phyloP scores from a whole-genome alignment of 208 protist species.

The Acanthamoeba sp. region DNA sequence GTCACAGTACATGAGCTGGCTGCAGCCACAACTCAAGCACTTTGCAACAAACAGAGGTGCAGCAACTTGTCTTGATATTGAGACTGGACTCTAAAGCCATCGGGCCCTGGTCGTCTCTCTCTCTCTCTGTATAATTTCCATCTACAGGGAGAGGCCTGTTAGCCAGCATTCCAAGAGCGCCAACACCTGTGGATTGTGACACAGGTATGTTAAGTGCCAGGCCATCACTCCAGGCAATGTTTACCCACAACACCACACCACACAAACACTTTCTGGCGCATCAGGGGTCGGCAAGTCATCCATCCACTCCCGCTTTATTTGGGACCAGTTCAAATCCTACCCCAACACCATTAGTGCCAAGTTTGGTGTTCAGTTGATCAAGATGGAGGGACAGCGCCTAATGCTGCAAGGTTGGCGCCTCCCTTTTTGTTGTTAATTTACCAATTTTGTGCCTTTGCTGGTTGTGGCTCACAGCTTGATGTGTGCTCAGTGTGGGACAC shows the following conservation, averaged over 20 bases:
- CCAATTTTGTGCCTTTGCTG: background rate
- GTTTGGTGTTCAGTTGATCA: constrained; percentile 93
- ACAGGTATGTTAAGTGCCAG: no score
- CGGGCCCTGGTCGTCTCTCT: no score
- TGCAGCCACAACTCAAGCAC: constrained; percentile 3
- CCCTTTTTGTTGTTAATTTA: background rate
- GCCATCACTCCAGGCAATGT: no score
- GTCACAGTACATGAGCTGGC: background rate
- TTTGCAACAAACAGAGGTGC: background rate
- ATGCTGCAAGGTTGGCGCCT: constrained; percentile 94
- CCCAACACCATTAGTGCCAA: constrained; percentile 97
- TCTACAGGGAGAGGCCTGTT: no score
- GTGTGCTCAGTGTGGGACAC: constrained; percentile 83
- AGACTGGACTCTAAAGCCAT: no score
- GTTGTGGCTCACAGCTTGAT: background rate
- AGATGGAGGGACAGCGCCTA: constrained; percentile 89
- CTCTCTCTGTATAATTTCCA: no score
- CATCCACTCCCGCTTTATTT: background rate
- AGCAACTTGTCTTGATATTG: no score
- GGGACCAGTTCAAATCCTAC: background rate
- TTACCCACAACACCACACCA: no score
- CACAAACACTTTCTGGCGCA: no score
- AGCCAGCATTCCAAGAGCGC: no score
- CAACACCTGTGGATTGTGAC: background rate
- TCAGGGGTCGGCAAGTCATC: background rate